Conservation (phyloP, 305 asterid species). For the Solanum aculeatissimum region DNA sequence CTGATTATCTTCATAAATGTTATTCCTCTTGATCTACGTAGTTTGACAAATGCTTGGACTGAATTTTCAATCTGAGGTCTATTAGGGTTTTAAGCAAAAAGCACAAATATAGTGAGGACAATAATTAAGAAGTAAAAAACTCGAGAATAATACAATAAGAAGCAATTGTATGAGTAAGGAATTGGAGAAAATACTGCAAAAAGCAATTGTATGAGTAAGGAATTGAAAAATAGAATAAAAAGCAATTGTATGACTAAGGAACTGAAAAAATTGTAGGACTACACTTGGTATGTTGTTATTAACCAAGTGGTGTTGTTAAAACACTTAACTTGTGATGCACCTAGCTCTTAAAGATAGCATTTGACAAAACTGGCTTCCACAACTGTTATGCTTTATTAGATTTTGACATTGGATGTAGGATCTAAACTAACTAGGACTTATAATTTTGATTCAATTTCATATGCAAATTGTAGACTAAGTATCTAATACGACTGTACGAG, state of each 20-base stretch:
- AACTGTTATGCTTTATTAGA: not conserved
- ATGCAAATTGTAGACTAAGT: not conserved
- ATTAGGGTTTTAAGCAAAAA: not conserved
- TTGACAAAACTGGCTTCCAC: not conserved
- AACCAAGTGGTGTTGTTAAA: not conserved
- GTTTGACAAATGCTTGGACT: not conserved
- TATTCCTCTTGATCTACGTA: not conserved
- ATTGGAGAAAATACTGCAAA: not conserved
- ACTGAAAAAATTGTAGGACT: not conserved
- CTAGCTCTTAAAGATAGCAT: not conserved
- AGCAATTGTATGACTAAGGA: too few species aligned
- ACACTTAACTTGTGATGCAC: not conserved
- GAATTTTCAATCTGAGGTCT: not conserved
- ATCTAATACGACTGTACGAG: not conserved
- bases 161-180: not conserved
- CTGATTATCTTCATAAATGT: not conserved
- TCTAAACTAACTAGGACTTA: not conserved
- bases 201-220: not conserved
- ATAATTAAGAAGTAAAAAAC: not conserved
- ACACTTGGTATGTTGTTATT: not conserved
- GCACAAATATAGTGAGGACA: not conserved
- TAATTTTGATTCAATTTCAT: not conserved
- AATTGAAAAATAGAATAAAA: not conserved
- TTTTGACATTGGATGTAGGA: not conserved
- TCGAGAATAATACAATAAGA: not conserved